Evolutionary conservation across 2,329 filamentous ascomycete genomes (phyloP).

Genomic region (Cercospora zeina): DNA sequence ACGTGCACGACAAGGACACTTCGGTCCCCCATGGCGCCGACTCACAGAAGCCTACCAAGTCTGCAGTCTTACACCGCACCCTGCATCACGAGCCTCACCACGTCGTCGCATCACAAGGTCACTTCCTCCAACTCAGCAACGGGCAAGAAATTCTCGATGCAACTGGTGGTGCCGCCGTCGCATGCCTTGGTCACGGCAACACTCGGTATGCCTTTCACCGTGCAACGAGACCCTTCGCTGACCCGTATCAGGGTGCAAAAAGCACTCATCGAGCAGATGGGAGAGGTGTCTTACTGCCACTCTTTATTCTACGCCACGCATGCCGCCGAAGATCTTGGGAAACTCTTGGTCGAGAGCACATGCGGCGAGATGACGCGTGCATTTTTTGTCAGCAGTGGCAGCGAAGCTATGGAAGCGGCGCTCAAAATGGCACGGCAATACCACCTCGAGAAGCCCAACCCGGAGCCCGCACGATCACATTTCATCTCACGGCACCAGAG

Average conservation of each 20-base stretch:
- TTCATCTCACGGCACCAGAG: constrained; percentile 66
- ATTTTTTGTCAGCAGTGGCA: constrained; percentile 61
- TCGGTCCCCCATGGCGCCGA: not conserved
- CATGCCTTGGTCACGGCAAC: constrained; percentile 68
- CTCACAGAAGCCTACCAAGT: constrained; percentile 17
- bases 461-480: constrained; percentile 56
- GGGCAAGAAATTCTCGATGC: constrained; percentile 68
- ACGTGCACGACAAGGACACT: constrained; percentile 18
- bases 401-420: constrained; percentile 67
- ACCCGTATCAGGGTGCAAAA: constrained; percentile 50
- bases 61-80: constrained; percentile 53
- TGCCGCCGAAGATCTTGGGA: constrained; percentile 56
- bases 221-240: not conserved
- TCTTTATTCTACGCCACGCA: constrained; percentile 60
- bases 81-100: constrained; percentile 50
- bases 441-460: constrained; percentile 57
- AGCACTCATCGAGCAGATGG: constrained; percentile 61
- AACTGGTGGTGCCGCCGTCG: constrained; percentile 71
- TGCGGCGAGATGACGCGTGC: constrained; percentile 55
- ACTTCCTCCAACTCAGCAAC: constrained; percentile 55
- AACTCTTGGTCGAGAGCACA: constrained; percentile 54
- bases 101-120: constrained; percentile 53
- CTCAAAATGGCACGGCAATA: constrained; percentile 69
- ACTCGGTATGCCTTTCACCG: constrained; percentile 42
- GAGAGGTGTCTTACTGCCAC: constrained; percentile 60